phyloP scores from a whole-genome alignment of 202 grass and related monocot genomes.

The Hordeum pubiflorum region DNA sequence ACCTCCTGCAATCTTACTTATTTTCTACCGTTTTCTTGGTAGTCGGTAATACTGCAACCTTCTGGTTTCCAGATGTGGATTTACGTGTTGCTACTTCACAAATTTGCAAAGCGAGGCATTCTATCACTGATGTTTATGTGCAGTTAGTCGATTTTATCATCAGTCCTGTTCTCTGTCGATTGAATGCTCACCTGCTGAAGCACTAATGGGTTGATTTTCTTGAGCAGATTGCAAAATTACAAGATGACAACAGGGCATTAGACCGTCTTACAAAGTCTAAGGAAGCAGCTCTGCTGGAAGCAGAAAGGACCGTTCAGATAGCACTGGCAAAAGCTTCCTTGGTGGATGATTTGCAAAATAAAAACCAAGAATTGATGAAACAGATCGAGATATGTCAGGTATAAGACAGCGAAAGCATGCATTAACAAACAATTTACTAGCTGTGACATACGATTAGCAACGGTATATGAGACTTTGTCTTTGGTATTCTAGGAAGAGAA shows the following conservation, averaged over 20 bases:
- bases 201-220: slow-evolving; percentile 1
- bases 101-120: background rate
- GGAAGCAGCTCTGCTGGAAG: slow-evolving; percentile 91
- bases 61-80: background rate
- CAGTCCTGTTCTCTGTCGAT: background rate
- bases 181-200: background rate
- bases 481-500: slow-evolving; percentile 71
- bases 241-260: slow-evolving; percentile 89
- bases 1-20: background rate
- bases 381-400: slow-evolving; percentile 98
- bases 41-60: background rate
- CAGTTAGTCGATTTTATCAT: background rate
- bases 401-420: background rate
- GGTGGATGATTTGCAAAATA: slow-evolving; percentile 95
- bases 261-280: slow-evolving; percentile 95
- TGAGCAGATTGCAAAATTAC: slow-evolving; percentile 81
- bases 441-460: background rate
- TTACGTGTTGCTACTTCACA: background rate
- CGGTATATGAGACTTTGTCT: background rate
- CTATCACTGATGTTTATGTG: background rate
- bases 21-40: background rate
- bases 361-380: slow-evolving; percentile 95
- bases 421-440: background rate
- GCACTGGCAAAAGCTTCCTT: slow-evolving; percentile 89
- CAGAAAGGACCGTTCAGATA: slow-evolving; percentile 85